Conservation (phyloP, 805 yeast species). For the Ogataea kodamae region DNA sequence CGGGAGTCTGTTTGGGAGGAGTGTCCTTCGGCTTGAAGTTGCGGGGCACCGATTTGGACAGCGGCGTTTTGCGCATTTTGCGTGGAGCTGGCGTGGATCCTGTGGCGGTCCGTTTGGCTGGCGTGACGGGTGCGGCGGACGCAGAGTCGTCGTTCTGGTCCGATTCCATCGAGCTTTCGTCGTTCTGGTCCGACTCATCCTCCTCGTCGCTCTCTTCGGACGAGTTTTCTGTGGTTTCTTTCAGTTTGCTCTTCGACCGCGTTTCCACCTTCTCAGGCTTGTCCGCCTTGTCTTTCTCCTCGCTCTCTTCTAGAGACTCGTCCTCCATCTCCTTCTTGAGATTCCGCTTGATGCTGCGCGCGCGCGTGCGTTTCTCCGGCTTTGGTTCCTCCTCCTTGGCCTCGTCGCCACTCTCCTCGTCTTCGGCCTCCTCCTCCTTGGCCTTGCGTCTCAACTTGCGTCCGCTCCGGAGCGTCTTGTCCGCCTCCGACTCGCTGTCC, state of each 20-base stretch:
- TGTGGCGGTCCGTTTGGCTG: constrained; percentile 12
- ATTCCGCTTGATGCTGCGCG: constrained; percentile 20
- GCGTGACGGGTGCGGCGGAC: no score
- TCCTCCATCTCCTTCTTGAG: constrained; percentile 15
- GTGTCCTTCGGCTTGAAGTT: constrained; percentile 14
- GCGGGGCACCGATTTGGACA: constrained; percentile 13
- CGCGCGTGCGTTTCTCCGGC: constrained; percentile 10
- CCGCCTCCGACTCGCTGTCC: constrained; percentile 8
- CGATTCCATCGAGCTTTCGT: no score
- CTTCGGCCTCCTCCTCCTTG: constrained; percentile 10
- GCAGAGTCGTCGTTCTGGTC: no score
- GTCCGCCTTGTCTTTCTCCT: constrained; percentile 7
- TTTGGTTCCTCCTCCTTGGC: constrained; percentile 2
- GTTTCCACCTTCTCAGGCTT: constrained; percentile 1
- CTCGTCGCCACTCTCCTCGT: constrained; percentile 3
- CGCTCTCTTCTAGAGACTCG: constrained; percentile 5
- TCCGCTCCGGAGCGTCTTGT: constrained; percentile 10
- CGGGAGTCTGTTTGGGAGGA: constrained; percentile 15
- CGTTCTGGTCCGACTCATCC: constrained; percentile 1
- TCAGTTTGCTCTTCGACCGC: constrained; percentile 1
- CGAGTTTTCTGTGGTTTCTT: constrained; percentile 6
- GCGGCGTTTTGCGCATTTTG: constrained; percentile 19
- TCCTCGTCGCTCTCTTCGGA: constrained; percentile 6
- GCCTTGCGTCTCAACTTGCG: constrained; percentile 11
- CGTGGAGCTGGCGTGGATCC: constrained; percentile 17